Evolutionary conservation across 495 filamentous ascomycete species (phyloP), one percentile per base, ranked within the genome.

Genomic region (Penicillium turbatum): DNA sequence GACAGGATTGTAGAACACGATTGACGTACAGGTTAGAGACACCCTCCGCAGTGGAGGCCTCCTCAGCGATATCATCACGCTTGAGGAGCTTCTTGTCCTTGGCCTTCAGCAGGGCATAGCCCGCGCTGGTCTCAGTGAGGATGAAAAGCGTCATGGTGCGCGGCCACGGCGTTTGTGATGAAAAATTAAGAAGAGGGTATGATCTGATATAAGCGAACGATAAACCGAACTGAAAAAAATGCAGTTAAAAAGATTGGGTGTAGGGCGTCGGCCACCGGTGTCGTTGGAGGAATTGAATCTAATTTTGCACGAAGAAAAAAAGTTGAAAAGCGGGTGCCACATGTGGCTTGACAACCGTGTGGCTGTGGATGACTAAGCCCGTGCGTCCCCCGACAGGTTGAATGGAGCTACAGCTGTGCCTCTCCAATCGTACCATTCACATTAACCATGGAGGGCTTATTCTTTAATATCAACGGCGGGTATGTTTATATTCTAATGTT

Each of bases 81-180:
- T 96, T 91, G 48, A 99, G 79, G 37, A 97, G 80, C 80, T 96
- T 97, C 82, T 96, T 96, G 84, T 96, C 92, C 71, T 88, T 89
- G 26, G 95, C 88, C 77, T 99, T 97, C 77, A 97, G 88, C 64
- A 98, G 82, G 68, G 91, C 95, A 79, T 96, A 97, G 59, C 95
- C 93, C 60, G 92, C 95, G 72, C 86, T 87, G 64, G 93, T 98
- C 75, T 98, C 93, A 52, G 87, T 86, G 52, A 95, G 82, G 71
- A 89, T 86, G 69, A 90, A 87, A 60, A 88, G 81, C 72, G 84
- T 83, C 88, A 90, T 90, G 61, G 51, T 72, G 66, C 61, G 61
- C 62, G 53, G 56, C 62, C 62, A 64, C 69, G 62, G 67, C 61
- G 57, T 63, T 60, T 48, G 67, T 57, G 53, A 48, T 62, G 19